A percentile compares a stretch with the other conserved stretches of the same genome.
Evolutionary conservation across 495 filamentous ascomycete species (phyloP).

Genomic region (Acidiella bohemica): DNA sequence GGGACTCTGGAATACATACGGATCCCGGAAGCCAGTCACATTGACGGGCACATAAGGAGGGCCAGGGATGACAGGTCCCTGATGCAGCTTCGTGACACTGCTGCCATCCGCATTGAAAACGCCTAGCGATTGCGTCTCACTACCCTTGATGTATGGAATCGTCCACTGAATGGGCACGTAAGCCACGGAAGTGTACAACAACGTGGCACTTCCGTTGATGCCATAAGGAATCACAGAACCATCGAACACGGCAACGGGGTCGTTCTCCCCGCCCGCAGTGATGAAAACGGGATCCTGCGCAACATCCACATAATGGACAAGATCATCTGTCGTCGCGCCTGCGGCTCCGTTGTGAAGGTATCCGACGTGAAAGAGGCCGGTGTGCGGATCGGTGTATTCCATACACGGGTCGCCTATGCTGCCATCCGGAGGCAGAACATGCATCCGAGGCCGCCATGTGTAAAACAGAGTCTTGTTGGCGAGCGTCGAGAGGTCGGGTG

Average conservation of each 20-base stretch:
- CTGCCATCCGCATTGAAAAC: neutral
- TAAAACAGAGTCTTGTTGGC: conserved; percentile 3
- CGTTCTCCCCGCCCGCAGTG: neutral
- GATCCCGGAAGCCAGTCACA: conserved; percentile 6
- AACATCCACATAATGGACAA: neutral
- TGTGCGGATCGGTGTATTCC: neutral
- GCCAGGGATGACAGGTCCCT: neutral
- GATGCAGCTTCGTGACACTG: neutral
- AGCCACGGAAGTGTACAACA: conserved; percentile 2
- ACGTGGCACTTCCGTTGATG: conserved; percentile 2
- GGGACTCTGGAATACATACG: conserved; percentile 3
- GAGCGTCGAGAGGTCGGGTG: neutral
- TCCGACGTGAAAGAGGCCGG: conserved; percentile 1
- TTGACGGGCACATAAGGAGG: neutral
- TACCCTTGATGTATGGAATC: neutral
- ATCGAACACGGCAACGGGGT: conserved; percentile 4
- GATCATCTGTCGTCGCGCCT: neutral
- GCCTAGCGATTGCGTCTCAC: neutral
- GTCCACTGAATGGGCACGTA: conserved; percentile 6
- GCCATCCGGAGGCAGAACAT: neutral
- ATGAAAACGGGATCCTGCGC: conserved; percentile 1
- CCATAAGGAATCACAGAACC: conserved; percentile 2
- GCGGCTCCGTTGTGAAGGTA: conserved; percentile 2
- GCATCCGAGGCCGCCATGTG: conserved; percentile 1
- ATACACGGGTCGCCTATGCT: conserved; percentile 1